phyloP scores from a whole-genome alignment of 768 basidiomycete genomes.

The Brasilioporus rufonigricans region DNA sequence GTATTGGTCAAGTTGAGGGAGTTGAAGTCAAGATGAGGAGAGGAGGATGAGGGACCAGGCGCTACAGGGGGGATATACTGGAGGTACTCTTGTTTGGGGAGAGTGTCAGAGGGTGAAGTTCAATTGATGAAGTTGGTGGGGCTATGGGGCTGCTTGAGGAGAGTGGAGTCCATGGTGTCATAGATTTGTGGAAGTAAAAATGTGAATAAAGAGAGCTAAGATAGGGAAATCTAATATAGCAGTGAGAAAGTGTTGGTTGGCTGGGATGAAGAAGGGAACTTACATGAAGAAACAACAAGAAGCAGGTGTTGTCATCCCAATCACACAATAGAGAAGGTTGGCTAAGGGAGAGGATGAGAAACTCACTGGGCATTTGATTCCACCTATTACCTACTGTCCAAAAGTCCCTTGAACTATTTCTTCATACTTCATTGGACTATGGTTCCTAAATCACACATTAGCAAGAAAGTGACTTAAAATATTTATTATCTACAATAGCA shows the following conservation, averaged over 20 bases:
- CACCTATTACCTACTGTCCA: too few relatives aligned
- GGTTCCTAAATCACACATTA: too few relatives aligned
- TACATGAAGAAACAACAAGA: slow-evolving; percentile 35
- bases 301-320: slow-evolving; percentile 29
- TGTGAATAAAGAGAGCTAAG: slow-evolving; percentile 33
- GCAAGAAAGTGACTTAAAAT: too few relatives aligned
- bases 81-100: too few relatives aligned
- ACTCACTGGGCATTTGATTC: too few relatives aligned
- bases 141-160: slow-evolving; percentile 49
- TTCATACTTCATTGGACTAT: too few relatives aligned
- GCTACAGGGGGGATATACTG: slow-evolving; percentile 47
- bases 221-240: slow-evolving; percentile 27
- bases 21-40: slow-evolving; percentile 64
- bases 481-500: too few relatives aligned
- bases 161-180: slow-evolving; percentile 45
- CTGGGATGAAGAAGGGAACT: too few relatives aligned
- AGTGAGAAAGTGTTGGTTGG: background rate
- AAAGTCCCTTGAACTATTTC: too few relatives aligned
- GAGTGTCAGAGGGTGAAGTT: too few relatives aligned
- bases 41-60: slow-evolving; percentile 47
- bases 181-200: slow-evolving; percentile 36
- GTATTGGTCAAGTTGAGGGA: slow-evolving; percentile 54
- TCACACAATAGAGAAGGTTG: slow-evolving; percentile 35
- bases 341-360: too few relatives aligned
- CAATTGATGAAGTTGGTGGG: too few relatives aligned